These are phyloP conservation scores for Euryodendron excelsum DNA, from an alignment of 148 eudicot genomes.

Conservation along the genomic window DNA sequence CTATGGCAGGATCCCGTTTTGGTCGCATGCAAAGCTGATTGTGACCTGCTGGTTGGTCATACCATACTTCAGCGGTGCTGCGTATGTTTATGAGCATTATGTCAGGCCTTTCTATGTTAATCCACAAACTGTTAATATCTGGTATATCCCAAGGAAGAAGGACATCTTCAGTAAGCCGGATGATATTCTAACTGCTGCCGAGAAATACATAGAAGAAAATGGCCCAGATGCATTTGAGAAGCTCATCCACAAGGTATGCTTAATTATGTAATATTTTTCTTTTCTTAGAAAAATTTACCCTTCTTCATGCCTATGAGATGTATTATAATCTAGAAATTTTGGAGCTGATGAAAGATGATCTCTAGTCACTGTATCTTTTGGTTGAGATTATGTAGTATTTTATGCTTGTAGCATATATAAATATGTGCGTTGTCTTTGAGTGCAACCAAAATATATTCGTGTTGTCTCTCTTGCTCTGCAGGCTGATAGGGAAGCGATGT, in stretches of 20 bases:
- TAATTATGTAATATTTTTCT: not conserved
- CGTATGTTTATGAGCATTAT: slow-evolving; percentile 87
- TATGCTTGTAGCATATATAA: not conserved
- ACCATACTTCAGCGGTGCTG: slow-evolving; percentile 97
- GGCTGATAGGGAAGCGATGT: slow-evolving; percentile 35
- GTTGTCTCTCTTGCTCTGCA: slow-evolving; percentile 12
- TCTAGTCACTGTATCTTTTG: too few species aligned
- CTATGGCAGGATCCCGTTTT: slow-evolving; percentile 75
- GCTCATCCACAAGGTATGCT: slow-evolving; percentile 53
- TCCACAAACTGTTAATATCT: slow-evolving; percentile 57
- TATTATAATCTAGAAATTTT: not conserved
- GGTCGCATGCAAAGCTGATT: slow-evolving; percentile 87
- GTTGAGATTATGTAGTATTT: not conserved
- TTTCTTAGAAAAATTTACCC: not conserved
- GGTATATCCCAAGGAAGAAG: slow-evolving; percentile 80
- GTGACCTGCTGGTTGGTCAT: slow-evolving; percentile 92
- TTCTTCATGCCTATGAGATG: too few species aligned
- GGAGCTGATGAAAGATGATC: not conserved
- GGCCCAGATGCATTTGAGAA: slow-evolving; percentile 68
- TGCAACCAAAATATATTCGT: not conserved
- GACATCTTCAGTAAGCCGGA: slow-evolving; percentile 54
- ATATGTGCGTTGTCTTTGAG: not conserved
- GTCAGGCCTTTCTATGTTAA: slow-evolving; percentile 68
- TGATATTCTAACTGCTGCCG: slow-evolving; percentile 74
- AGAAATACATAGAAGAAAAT: slow-evolving; percentile 72